Base-by-base conservation (phyloP, 2,329 filamentous ascomycete genomes). In the Calonectria honghensis region DNA sequence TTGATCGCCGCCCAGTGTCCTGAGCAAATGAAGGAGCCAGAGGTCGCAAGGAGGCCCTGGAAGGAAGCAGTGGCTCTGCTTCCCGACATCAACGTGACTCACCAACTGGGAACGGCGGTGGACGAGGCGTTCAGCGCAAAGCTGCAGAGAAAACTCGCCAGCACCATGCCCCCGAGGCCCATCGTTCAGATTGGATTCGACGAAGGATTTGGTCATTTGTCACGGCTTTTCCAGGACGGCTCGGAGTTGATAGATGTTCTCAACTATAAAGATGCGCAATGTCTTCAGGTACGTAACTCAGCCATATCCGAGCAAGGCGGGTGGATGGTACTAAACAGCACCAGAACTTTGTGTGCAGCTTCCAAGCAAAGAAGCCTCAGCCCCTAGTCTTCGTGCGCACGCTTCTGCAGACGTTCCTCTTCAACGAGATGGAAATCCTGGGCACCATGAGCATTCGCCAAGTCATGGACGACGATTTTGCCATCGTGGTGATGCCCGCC, bases 91-190 rank as follows among this genome's bases (percentile, higher is more conserved):
- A 87, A 90, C 73, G 87, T 88, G 35, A 92, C 93, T 1, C 90
- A 93, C 70, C 79, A 85, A 0, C 84, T 96, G 3, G 94, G 92
- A 0, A 92, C 89, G 66, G 84, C 91, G 0, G 92, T 97, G 0
- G 90, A 93, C 0, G 92, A 93, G n/a, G 92, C 96, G 0, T 98
- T 98, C 83, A 98, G 95, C 79, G 91, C 92, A 31, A 98, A 98
- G 82, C 90, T 98, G 48, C 97, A 99, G 82, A 91, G 96, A n/a
- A 94, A 94, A 76, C 89, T 99, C 39, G 96, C 97, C 0, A 98
- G 96, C 79, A 98, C 96, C 0, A 96, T 98, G 80, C 97, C 97
- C 5, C 97, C 97, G 10, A 91, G 96, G 11, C 96, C 96, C 0
- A 96, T 98, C 79, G 94, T 98, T 14, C 90, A 95, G 68, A 87